Conservation (phyloP, 441 rosid species). For the Raphanus hybrid region DNA sequence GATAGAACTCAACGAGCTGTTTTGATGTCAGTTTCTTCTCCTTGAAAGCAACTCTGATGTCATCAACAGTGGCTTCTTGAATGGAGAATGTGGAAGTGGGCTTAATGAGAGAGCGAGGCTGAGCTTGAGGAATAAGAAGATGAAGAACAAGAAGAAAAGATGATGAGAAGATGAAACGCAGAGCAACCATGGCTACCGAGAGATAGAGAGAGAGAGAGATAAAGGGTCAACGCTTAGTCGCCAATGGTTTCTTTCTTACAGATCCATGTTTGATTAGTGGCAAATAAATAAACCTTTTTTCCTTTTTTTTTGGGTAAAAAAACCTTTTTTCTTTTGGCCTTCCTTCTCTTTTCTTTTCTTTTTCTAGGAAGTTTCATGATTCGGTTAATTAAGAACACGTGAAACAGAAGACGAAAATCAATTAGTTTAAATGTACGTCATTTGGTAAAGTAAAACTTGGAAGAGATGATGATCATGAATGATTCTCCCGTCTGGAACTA, state of each 20-base stretch:
- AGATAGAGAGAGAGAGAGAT: not conserved
- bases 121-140: not conserved
- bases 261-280: not conserved
- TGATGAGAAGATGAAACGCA: slow-evolving; percentile 1
- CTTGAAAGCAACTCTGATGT: slow-evolving; percentile 45
- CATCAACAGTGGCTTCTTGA: slow-evolving; percentile 34
- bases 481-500: not conserved
- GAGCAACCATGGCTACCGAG: not conserved
- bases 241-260: not conserved
- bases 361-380: not conserved
- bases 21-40: slow-evolving; percentile 55
- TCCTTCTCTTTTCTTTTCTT: not conserved
- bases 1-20: slow-evolving; percentile 61
- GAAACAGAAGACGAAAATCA: not conserved
- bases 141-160: slow-evolving; percentile 3
- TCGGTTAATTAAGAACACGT: not conserved
- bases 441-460: not conserved
- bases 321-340: not conserved
- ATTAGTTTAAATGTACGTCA: not conserved
- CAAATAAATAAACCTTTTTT: not conserved
- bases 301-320: not conserved
- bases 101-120: not conserved
- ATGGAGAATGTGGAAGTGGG: not conserved
- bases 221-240: not conserved
- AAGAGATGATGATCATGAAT: not conserved